phyloP scores from a whole-genome alignment of 257 asterid genomes.

The Solanum pennellii region DNA sequence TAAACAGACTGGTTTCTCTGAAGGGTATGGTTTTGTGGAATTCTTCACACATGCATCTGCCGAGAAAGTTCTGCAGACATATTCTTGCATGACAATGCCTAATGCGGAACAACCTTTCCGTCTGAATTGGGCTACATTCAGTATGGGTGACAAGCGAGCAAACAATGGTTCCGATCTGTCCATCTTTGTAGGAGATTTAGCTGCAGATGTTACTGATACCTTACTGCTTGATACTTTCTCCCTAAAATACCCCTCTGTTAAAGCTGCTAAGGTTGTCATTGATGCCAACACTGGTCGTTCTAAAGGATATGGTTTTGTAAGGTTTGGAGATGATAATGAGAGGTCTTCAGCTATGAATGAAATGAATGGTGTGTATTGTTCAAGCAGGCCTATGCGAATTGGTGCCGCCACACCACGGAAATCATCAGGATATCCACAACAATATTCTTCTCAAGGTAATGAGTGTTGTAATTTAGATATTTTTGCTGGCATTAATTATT shows the following conservation, averaged over 20 bases:
- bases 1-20: conserved; percentile 75
- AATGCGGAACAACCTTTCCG: conserved; percentile 77
- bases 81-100: conserved; percentile 59
- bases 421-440: conserved; percentile 65
- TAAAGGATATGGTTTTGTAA: conserved; percentile 88
- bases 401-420: conserved; percentile 89
- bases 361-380: conserved; percentile 80
- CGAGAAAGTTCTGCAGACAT: conserved; percentile 72
- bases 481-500: neutral
- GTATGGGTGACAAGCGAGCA: conserved; percentile 83
- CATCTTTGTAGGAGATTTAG: conserved; percentile 90
- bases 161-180: conserved; percentile 79
- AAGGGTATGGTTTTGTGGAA: conserved; percentile 95
- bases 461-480: neutral
- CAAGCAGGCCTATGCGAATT: conserved; percentile 86
- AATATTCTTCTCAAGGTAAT: conserved; percentile 62
- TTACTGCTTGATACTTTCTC: conserved; percentile 69
- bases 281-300: conserved; percentile 87
- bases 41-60: conserved; percentile 69
- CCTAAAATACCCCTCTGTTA: conserved; percentile 67
- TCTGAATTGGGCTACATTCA: conserved; percentile 90
- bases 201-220: conserved; percentile 84
- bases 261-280: conserved; percentile 84
- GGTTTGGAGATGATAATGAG: conserved; percentile 87
- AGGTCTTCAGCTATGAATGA: conserved; percentile 79